Percentiles rank a stretch among this genome's conserved stretches.
Conservation (phyloP, 2,329 filamentous ascomycete species). For the Penicillium nordicum region DNA sequence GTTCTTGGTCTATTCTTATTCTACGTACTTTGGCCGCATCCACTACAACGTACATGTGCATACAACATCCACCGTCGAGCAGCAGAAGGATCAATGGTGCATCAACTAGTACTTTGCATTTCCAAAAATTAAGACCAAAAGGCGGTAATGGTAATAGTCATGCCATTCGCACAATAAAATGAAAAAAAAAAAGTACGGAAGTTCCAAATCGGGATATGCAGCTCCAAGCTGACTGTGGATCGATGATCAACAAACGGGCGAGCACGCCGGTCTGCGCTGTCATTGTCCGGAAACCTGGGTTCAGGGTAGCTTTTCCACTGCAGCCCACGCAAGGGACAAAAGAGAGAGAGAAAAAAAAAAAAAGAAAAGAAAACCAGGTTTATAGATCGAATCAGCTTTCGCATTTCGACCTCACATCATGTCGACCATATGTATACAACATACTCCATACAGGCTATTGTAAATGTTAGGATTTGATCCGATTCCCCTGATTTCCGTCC, state of each 20-base stretch:
- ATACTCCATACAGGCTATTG: not conserved
- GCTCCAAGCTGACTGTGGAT: constrained; percentile 6
- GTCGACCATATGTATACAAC: constrained; percentile 1
- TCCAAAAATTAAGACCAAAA: not conserved
- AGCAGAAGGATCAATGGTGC: constrained; percentile 2
- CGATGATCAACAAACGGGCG: constrained; percentile 22
- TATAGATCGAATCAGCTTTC: constrained; percentile 12
- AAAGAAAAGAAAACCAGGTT: not conserved
- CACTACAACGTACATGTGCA: not conserved
- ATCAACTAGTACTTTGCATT: not conserved
- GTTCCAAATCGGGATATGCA: constrained; percentile 1
- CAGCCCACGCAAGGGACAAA: constrained; percentile 17
- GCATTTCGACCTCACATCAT: constrained; percentile 15
- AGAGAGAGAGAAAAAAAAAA: not conserved
- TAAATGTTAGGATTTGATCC: not conserved
- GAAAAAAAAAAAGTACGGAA: not conserved
- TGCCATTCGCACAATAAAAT: not conserved
- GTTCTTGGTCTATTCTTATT: not conserved
- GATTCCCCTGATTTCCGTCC: not conserved
- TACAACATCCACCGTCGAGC: not conserved
- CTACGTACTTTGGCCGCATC: not conserved
- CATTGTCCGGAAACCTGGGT: constrained; percentile 5
- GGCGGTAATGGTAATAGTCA: not conserved
- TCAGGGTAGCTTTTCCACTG: constrained; percentile 4
- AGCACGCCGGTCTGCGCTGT: constrained; percentile 19